Percentiles rank a stretch among this genome's conserved stretches.
Conservation (phyloP, 805 yeast species). For the Ogataea ramenticola region DNA sequence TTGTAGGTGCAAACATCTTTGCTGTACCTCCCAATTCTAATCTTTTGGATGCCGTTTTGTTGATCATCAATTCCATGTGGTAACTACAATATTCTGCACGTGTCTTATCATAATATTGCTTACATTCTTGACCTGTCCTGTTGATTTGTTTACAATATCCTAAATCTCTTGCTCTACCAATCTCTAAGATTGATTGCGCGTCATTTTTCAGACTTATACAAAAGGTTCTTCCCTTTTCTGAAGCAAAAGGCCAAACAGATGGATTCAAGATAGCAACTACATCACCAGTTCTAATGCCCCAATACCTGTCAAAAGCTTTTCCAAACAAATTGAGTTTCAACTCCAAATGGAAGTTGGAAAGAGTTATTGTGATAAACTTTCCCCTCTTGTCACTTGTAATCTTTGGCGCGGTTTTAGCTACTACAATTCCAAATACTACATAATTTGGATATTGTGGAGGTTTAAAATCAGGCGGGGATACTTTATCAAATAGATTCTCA, state of each 20-base stretch:
- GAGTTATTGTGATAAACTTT: constrained; percentile 51
- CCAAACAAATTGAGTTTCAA: constrained; percentile 61
- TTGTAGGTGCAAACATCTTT: constrained; percentile 49
- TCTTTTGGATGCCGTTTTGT: constrained; percentile 49
- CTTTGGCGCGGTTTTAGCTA: constrained; percentile 47
- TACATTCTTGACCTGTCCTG: constrained; percentile 47
- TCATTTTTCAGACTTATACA: constrained; percentile 47
- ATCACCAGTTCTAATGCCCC: constrained; percentile 71
- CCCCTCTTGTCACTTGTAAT: constrained; percentile 30
- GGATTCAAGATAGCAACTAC: constrained; percentile 75
- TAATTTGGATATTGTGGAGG: constrained; percentile 73
- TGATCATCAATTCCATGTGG: constrained; percentile 56
- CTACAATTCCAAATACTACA: constrained; percentile 69
- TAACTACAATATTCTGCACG: constrained; percentile 57
- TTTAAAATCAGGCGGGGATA: constrained; percentile 57
- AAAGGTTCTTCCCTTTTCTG: constrained; percentile 30
- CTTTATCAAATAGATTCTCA: constrained; percentile 54
- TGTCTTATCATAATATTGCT: constrained; percentile 48
- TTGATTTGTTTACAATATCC: constrained; percentile 54
- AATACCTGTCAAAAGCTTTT: constrained; percentile 58
- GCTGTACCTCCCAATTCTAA: constrained; percentile 68
- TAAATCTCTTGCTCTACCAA: constrained; percentile 64
- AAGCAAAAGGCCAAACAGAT: constrained; percentile 34
- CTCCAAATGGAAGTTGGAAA: constrained; percentile 62
- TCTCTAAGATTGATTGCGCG: constrained; percentile 51